These are phyloP conservation scores for Brassica rapa DNA, from an alignment of 345 rosid genomes.

Conservation along the genomic window DNA sequence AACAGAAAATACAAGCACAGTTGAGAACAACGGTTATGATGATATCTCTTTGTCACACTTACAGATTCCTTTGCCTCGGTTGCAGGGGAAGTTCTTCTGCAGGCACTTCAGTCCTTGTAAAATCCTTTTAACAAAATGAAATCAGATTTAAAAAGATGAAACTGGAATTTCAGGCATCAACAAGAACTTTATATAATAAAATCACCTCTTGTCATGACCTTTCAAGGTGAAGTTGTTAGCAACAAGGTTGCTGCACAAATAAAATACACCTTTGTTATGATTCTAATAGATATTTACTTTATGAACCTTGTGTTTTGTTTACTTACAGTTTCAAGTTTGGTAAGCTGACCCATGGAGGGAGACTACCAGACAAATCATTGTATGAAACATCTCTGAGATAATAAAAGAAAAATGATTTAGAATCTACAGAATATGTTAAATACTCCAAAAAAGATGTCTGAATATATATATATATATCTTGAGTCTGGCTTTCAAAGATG, in stretches of 20 bases:
- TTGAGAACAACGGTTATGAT: not conserved
- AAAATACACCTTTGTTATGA: not conserved
- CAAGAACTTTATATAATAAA: not conserved
- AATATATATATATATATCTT: not conserved
- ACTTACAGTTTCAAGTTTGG: conserved; percentile 54
- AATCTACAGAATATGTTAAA: not conserved
- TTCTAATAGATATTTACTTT: not conserved
- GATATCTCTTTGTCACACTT: conserved; percentile 37
- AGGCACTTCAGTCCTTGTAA: conserved; percentile 62
- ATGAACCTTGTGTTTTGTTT: not conserved
- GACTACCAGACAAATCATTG: conserved; percentile 60
- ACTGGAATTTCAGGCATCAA: not conserved
- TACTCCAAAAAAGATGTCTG: not conserved
- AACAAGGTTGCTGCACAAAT: conserved; percentile 65
- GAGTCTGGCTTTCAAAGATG: not conserved
- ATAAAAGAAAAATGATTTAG: conserved; percentile 3
- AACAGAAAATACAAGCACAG: not conserved
- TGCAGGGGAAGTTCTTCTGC: conserved; percentile 48
- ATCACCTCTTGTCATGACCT: conserved; percentile 49
- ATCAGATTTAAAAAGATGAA: not conserved
- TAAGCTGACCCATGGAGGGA: conserved; percentile 68
- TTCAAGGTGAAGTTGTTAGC: conserved; percentile 66
- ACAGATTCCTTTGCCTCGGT: conserved; percentile 46
- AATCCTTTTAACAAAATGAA: not conserved
- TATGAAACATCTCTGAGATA: conserved; percentile 73